Evolutionary conservation across 805 yeast genomes (phyloP).

Genomic region (Saccharomycopsis sp.): DNA sequence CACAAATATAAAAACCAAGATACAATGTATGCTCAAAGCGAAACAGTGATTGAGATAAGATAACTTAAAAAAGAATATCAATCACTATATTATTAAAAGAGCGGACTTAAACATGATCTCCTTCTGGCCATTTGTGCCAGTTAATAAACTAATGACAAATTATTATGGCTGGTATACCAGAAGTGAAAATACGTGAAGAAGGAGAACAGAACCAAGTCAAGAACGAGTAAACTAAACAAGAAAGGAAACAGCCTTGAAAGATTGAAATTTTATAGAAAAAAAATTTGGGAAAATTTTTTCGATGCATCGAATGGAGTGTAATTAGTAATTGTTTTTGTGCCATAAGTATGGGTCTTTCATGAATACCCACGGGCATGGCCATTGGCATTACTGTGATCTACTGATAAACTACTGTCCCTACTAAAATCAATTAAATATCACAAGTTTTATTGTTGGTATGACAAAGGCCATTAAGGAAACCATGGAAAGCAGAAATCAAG

Average conservation of each 20-base stretch:
- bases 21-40: conserved; percentile 20
- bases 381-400: no score
- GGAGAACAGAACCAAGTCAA: neutral
- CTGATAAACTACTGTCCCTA: no score
- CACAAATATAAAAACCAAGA: conserved; percentile 1
- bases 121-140: conserved; percentile 23
- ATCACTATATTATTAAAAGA: conserved; percentile 17
- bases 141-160: conserved; percentile 13
- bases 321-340: neutral
- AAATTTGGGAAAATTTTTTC: neutral
- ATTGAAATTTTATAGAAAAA: neutral
- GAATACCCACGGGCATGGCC: no score
- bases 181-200: conserved; percentile 20
- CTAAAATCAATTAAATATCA: no score
- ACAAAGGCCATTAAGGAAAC: no score
- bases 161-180: conserved; percentile 23
- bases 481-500: no score
- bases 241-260: neutral
- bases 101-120: conserved; percentile 14
- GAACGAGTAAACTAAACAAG: neutral
- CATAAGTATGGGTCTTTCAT: no score
- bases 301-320: no score
- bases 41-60: conserved; percentile 8
- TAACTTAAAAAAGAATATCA: neutral
- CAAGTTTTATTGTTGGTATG: no score